Base-by-base conservation (phyloP, 768 basidiomycete species). In the Xanthoconium purpureum region DNA sequence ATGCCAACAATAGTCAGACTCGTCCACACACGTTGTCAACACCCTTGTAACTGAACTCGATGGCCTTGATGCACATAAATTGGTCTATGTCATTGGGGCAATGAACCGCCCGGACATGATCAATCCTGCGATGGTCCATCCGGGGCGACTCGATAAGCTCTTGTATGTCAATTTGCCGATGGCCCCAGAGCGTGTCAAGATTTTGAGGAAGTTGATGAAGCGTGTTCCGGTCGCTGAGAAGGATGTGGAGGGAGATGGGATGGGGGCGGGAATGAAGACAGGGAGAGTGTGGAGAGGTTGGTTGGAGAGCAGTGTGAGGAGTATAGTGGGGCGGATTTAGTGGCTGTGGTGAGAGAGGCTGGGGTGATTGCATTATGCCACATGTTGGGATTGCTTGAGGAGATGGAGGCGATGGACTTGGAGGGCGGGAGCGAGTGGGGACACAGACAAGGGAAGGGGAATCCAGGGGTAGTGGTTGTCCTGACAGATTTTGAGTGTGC, bases 41-140 rank as follows among this genome's bases (percentile, higher is more conserved):
- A 97, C 94, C 0, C 83, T 98, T 6, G 80, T 97, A 6, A 95
- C 94, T 8, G 94, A 97, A 69, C 84, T 98, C 18, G 94, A 97
- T 60, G 94, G 94, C 0, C 85, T 98, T 28, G 91, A 94, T 57
- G 77, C 84, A 2, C 84, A 93, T 35, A 91, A 90, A 71, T 81
- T 82, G 39, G 92, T 97, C 56, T 95, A 94, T 65, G 94, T 98
- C 42, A 92, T 97, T 56, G 94, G 89, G 0, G 95, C 95, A 8
- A 97, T 93, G 32, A 98, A 96, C 71, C 80, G 94, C 12, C 94
- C 94, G 1, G 94, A 98, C 74, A 96, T 96, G 87, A 94, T 97
- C 57, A 94, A 98, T 67, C 94, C 94, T 1, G 94, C 95, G 8
- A 95, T 96, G 94, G 91, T 93, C 51, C 89, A 94, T 17, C 95